Evolutionary conservation across 306 rosid species (phyloP).

Genomic region (Trifolium fragiferum): DNA sequence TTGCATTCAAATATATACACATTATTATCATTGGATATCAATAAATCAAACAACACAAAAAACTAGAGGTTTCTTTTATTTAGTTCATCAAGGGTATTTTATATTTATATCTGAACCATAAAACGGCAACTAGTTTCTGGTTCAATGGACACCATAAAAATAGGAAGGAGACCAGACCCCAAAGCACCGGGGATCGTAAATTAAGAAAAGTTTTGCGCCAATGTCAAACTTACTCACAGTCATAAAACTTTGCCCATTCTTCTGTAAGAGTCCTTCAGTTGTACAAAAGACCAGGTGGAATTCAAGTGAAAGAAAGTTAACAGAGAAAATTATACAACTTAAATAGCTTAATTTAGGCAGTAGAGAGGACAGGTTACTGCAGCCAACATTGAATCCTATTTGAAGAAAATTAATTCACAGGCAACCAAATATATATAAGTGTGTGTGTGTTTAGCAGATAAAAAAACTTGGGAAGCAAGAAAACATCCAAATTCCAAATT

Average conservation of each 20-base stretch:
- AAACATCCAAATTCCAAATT: neutral
- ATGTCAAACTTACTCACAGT: conserved; percentile 55
- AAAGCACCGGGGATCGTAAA: conserved; percentile 29
- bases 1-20: conserved; percentile 19
- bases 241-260: conserved; percentile 45
- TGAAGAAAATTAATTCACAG: conserved; percentile 9
- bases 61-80: neutral
- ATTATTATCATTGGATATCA: neutral
- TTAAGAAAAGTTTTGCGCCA: conserved; percentile 8
- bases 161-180: conserved; percentile 29
- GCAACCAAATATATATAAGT: neutral
- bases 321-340: neutral
- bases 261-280: conserved; percentile 50
- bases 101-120: conserved; percentile 47
- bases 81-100: conserved; percentile 29
- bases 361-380: neutral
- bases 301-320: conserved; percentile 25
- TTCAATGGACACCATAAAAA: conserved; percentile 40
- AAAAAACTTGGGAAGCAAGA: neutral
- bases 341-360: neutral
- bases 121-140: conserved; percentile 43
- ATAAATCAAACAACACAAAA: neutral
- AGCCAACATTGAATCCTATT: conserved; percentile 1
- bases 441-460: neutral
- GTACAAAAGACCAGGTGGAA: conserved; percentile 49